Evolutionary conservation across 805 yeast genomes (phyloP).

Genomic region (Metschnikowia colocasiae): DNA sequence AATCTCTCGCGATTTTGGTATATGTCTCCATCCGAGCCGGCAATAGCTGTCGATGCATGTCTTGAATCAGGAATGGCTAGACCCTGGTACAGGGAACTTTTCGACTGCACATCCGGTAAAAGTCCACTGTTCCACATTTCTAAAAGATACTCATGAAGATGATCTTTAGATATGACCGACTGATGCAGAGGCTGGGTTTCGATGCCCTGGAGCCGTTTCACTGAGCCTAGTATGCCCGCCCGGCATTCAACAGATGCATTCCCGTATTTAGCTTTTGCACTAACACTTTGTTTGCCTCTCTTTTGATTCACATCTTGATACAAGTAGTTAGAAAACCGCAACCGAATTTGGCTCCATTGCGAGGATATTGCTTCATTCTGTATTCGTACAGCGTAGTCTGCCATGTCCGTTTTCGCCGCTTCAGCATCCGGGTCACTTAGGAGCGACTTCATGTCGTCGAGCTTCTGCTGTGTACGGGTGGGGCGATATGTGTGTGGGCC

Average conservation of each 20-base stretch:
- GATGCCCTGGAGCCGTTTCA: constrained; percentile 2
- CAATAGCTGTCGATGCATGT: not conserved
- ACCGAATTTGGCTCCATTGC: constrained; percentile 36
- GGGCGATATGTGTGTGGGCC: not conserved
- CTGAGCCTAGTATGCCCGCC: constrained; percentile 12
- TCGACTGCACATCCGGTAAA: not conserved
- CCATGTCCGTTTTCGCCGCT: not conserved
- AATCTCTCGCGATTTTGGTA: not conserved
- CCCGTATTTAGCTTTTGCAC: not conserved
- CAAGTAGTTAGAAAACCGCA: constrained; percentile 25
- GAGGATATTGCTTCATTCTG: constrained; percentile 36
- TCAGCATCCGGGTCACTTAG: constrained; percentile 5
- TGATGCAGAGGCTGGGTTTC: not conserved
- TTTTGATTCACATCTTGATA: not conserved
- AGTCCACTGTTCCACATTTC: constrained; percentile 1
- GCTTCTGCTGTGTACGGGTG: constrained; percentile 34
- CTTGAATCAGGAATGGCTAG: not conserved
- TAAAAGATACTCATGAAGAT: not conserved
- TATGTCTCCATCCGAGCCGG: not conserved
- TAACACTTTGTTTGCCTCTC: not conserved
- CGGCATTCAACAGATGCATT: constrained; percentile 2
- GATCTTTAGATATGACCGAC: not conserved
- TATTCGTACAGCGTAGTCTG: constrained; percentile 26
- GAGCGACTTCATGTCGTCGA: constrained; percentile 33
- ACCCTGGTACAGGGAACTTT: not conserved